Base-by-base conservation (phyloP, 768 basidiomycete species). In the Agaricus subrufescens region DNA sequence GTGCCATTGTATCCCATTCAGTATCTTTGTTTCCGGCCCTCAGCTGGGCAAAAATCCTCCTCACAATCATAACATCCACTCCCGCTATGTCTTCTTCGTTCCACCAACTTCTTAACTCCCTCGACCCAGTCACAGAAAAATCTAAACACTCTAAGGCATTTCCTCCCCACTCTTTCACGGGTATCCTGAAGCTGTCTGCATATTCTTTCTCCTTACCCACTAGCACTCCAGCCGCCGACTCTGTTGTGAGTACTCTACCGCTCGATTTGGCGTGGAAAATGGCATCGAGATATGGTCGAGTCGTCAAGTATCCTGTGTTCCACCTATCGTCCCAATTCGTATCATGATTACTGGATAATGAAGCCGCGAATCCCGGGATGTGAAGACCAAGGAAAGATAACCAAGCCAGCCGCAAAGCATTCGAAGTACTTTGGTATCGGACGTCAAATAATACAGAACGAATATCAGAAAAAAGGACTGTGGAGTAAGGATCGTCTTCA, bases 381-480 rank as follows among this genome's bases (percentile, higher is more conserved):
- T 86, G 79, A 29, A 92, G 76, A 23, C 91, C 89, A 38, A 86
- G 68, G 63, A 86, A 73, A 6, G 84, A 83, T 10, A 94, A 71
- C 86, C 86, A 92, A 25, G 81, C 78, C 44, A 84, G 65, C 3
- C 90, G 82, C 60, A 93, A 83, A 6, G 76, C 73, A 40, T 78
- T 62, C 70, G 81, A 83, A 0, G 81, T 80, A 27, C 63, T 67
- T 11, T 62, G 57, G 15, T 78, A 75, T 12, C 66, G 69, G 45
- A 88, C 57, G 47, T 74, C 59, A 45, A 90, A 67, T 12, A 92
- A 67, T 30, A 84, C 67, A 3, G 79, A 67, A 23, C 81, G 80
- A 58, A 94, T 77, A 63, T 94, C 91, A 34, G 80, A 75, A 66
- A 94, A 87, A 14, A 94, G 70, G 31, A 93, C 78, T 3, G 78